Percentiles rank a stretch among this genome's conserved stretches.
phyloP scores from a whole-genome alignment of 2,329 filamentous ascomycete species.

The Gaeumannomyces sp. region DNA sequence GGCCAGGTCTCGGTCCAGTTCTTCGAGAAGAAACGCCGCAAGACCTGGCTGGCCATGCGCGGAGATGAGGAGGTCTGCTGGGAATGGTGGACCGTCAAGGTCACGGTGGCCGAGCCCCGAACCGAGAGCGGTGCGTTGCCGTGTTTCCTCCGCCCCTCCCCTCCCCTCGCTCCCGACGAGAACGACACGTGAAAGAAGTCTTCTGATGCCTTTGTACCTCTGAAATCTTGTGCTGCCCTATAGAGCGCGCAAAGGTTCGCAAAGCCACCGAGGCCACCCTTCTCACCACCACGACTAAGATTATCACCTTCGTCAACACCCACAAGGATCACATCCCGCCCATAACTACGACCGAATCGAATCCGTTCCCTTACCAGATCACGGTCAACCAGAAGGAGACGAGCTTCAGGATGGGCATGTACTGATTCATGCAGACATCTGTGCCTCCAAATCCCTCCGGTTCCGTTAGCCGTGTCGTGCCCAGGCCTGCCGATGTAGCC shows the following conservation, averaged over 20 bases:
- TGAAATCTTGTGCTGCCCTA: neutral
- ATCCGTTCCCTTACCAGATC: constrained; percentile 94
- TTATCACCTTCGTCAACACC: constrained; percentile 76
- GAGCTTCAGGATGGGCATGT: constrained; percentile 67
- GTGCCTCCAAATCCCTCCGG: neutral
- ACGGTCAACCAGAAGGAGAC: constrained; percentile 71
- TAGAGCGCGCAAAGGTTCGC: constrained; percentile 82
- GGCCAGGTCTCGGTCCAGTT: constrained; percentile 85
- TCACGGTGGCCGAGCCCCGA: constrained; percentile 83
- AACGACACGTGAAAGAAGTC: neutral
- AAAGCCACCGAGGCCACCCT: constrained; percentile 87
- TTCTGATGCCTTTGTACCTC: neutral
- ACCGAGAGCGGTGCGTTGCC: constrained; percentile 71
- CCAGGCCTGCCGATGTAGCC: neutral
- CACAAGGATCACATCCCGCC: constrained; percentile 96
- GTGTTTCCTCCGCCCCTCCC: constrained; percentile 10
- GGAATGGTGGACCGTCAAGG: constrained; percentile 92
- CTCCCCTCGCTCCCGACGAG: neutral
- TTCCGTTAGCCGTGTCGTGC: neutral
- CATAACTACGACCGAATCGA: constrained; percentile 84
- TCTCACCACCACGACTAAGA: constrained; percentile 81
- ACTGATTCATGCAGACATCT: constrained; percentile 33
- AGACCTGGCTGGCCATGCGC: constrained; percentile 65
- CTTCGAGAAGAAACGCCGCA: constrained; percentile 84
- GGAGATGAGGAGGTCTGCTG: constrained; percentile 92